Base-by-base conservation (phyloP, 148 eudicot genomes). In the Rhododendron kiyosumense region DNA sequence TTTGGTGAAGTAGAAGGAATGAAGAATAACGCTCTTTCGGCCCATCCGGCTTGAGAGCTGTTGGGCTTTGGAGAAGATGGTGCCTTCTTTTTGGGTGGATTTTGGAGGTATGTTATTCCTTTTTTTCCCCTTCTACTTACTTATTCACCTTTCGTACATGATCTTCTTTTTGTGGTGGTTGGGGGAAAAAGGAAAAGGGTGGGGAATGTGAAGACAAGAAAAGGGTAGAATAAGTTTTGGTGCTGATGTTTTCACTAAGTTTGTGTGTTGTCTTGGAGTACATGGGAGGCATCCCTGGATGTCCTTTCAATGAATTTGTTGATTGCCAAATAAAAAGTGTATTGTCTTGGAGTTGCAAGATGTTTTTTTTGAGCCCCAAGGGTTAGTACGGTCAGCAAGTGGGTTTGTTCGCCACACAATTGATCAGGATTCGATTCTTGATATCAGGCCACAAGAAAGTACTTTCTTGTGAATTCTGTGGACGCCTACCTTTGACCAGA, bases 61-160 rank as follows among this genome's bases (percentile, higher is more conserved):
- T 57, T 61, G 54, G 6, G 77, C 87, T 85, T 79, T 79, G 83
- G 78, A 59, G 82, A 85, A 85, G 77, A 85, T 46, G 76, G n/a
- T 85, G 87, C 30, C 71, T 65, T 2, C 32, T 82, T 65, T 80
- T 51, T 17, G 83, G 49, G 67, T 82, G 51, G 84, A 15, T 63
- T 38, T 61, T 82, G 75, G 84, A 57, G 32, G 69, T 36, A 59
- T 57, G 30, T 14, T 36, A 20, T 82, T 59, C 43, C 11, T 34
- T 61, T 36, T 32, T 61, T 61, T 5, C 13, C 24, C 32, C 78
- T 34, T 74, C 61, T 18, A 54, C 61, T 74, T 74, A 24, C 28
- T 65, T n/a, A 26, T 59, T 59, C 67, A 7, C 67, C 30, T 65
- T 65, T 65, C 71, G 13, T 9, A 65, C 71, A n/a, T 7, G 3